These are phyloP conservation scores for Sordaria brevicollis DNA, from an alignment of 495 filamentous ascomycete species.

Conservation along the genomic window DNA sequence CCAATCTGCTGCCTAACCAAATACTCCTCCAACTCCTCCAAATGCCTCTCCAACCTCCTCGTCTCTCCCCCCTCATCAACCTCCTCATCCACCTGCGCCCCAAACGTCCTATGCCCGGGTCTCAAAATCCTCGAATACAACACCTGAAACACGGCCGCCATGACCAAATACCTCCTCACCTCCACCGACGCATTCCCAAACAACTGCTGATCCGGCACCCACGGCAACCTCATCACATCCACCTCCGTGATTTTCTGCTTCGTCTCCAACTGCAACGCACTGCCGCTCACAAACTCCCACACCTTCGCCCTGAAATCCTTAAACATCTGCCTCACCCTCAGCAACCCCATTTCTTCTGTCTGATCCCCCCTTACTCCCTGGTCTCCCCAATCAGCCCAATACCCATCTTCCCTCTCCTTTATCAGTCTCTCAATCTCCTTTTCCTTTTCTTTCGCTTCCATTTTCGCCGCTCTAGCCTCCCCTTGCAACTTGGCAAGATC, in stretches of 20 bases:
- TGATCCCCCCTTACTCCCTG: not conserved
- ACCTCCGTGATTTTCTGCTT: not conserved
- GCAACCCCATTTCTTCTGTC: not conserved
- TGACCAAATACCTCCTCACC: not conserved
- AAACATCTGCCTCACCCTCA: not conserved
- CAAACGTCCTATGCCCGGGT: constrained; percentile 5
- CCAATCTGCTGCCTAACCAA: not conserved
- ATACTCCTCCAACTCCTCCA: not conserved
- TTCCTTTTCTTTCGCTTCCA: not conserved
- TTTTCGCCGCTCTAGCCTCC: not conserved
- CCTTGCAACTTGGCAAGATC: not conserved
- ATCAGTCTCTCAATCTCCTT: not conserved
- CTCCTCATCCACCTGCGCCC: not conserved
- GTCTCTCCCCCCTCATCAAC: not conserved
- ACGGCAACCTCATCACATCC: not conserved
- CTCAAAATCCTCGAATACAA: constrained; percentile 8
- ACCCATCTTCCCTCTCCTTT: not conserved
- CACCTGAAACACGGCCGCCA: constrained; percentile 7
- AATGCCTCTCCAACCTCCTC: not conserved
- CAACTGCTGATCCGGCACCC: not conserved
- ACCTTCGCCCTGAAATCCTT: not conserved
- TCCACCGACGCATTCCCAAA: not conserved
- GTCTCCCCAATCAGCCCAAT: not conserved
- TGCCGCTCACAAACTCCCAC: not conserved
- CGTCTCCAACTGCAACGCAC: not conserved